These are phyloP conservation scores for Colletotrichum chlorophyti DNA, from an alignment of 2,329 filamentous ascomycete species.

Conservation along the genomic window DNA sequence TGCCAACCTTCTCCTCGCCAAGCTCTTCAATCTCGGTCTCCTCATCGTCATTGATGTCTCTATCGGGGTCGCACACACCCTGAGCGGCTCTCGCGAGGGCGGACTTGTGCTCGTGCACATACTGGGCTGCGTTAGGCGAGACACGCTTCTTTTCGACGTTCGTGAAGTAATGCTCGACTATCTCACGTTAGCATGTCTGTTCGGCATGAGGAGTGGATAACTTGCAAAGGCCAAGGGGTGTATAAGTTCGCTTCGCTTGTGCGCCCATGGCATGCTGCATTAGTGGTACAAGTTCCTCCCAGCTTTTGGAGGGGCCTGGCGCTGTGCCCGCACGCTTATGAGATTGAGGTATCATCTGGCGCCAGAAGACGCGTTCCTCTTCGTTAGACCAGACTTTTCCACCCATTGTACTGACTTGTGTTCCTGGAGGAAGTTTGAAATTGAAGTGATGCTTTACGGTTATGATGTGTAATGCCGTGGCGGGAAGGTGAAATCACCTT, in stretches of 20 bases:
- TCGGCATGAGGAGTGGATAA: not conserved
- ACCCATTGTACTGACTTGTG: slow-evolving; percentile 47
- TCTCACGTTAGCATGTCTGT: not conserved
- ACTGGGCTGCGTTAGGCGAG: slow-evolving; percentile 44
- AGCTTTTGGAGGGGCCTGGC: slow-evolving; percentile 38
- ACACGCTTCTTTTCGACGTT: slow-evolving; percentile 45
- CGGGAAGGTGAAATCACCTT: too few relatives aligned
- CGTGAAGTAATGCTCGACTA: slow-evolving; percentile 55
- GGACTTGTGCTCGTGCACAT: slow-evolving; percentile 41
- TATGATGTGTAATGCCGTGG: too few relatives aligned
- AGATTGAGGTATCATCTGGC: slow-evolving; percentile 43
- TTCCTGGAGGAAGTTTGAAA: not conserved
- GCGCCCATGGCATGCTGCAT: slow-evolving; percentile 47
- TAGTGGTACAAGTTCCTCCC: slow-evolving; percentile 43
- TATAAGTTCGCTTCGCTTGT: slow-evolving; percentile 47
- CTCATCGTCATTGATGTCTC: not conserved
- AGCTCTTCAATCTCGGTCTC: too few relatives aligned
- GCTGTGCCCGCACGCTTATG: slow-evolving; percentile 39
- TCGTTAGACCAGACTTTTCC: slow-evolving; percentile 56
- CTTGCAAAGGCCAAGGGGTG: slow-evolving; percentile 48
- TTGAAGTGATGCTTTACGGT: too few relatives aligned
- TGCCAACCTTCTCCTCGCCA: not conserved
- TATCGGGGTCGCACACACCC: too few relatives aligned
- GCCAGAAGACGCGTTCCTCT: slow-evolving; percentile 60
- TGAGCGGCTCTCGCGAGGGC: slow-evolving; percentile 10